phyloP scores from a whole-genome alignment of 345 rosid species.

The Linum lewisii region DNA sequence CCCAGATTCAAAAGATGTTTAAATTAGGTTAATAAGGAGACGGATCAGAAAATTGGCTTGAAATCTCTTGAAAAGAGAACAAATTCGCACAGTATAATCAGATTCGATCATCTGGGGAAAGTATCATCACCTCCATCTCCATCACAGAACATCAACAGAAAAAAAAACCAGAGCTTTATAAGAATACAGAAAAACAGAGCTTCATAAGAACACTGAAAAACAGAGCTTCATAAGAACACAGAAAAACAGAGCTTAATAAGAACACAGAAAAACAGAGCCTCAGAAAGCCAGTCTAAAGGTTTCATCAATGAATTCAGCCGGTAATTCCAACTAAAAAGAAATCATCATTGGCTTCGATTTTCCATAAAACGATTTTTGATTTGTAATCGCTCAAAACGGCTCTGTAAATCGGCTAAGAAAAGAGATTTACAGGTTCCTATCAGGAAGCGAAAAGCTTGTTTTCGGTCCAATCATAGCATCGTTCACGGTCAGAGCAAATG shows the following conservation, averaged over 20 bases:
- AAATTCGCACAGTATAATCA: neutral
- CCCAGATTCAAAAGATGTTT: neutral
- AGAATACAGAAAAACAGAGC: constrained; percentile 19
- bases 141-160: neutral
- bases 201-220: constrained; percentile 23
- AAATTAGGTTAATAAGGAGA: neutral
- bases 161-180: neutral
- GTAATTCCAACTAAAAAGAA: constrained; percentile 64
- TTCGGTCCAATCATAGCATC: constrained; percentile 52
- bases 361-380: neutral
- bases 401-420: constrained; percentile 21
- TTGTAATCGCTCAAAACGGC: constrained; percentile 62
- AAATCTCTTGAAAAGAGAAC: neutral
- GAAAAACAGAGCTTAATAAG: neutral
- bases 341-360: constrained; percentile 44
- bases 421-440: constrained; percentile 56
- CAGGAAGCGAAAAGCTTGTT: constrained; percentile 37
- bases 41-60: neutral
- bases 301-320: constrained; percentile 60
- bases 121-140: neutral
- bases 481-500: constrained; percentile 36
- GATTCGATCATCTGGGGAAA: neutral
- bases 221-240: neutral
- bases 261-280: constrained; percentile 28
- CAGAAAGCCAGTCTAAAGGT: constrained; percentile 36